Evolutionary conservation across 108 stramenopile species (phyloP), one percentile per base, ranked within the genome.

Genomic region (Skeletonema potamos): DNA sequence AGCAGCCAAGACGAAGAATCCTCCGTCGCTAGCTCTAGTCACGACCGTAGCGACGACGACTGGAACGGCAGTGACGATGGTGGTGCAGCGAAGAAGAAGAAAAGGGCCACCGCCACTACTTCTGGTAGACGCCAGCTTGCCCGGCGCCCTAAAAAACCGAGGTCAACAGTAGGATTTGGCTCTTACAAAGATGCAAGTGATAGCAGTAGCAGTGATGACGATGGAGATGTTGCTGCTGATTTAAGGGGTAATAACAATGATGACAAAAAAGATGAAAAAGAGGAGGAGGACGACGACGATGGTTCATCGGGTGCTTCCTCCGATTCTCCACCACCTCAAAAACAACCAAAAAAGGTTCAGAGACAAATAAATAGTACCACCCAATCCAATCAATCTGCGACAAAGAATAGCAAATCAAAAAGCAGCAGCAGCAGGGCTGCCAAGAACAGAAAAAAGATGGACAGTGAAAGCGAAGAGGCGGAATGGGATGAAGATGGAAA

Each of bases 401-500:
- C 48, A 9, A 22, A 51, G 8, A 51, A 51, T 22, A 24, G 5
- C 48, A 51, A 51, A 24, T 12, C 18, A 46, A 46, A 20, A 46
- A 18, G 13, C 18, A 46, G 44, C 17, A 37, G 37, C 33, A 62
- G 46, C 28, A 62, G 4, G n/a, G 44, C 1, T 26, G 36, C n/a
- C 13, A 20, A 62, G 32, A 32, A 27, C 29, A 62, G 54, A 28
- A 61, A 51, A 17, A 2, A 60, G 9, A 43, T 43, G 32, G 51
- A 56, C 4, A 34, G 43, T 4, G 63, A 48, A 9, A 27, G 43
- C 3, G 44, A 46, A 54, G 68, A 69, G 24, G 70, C 71, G 28
- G 72, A 66, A 66, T 29, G n/a, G 12, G 65, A 67, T 9, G 68
- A 83, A 24, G 66, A 63, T 54, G 74, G 62, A 58, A 44, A 74